Percentiles rank a stretch among this genome's conserved stretches.
Conservation (phyloP, 78 protist genomes). For the Speleostelium caveatum region DNA sequence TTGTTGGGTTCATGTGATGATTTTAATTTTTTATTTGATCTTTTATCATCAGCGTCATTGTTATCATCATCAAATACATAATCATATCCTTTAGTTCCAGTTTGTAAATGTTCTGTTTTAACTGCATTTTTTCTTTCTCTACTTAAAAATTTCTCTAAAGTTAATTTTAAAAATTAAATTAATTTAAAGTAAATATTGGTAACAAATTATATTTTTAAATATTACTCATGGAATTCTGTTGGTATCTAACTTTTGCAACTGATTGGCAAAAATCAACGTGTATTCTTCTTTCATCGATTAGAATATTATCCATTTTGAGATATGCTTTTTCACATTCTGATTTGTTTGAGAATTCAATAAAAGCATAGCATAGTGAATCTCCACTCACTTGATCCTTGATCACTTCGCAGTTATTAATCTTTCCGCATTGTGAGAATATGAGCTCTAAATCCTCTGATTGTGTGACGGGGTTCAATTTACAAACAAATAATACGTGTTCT, state of each 20-base stretch:
- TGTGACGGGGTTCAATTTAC: slow-evolving; percentile 97
- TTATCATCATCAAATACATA: slow-evolving; percentile 43
- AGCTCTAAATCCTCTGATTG: slow-evolving; percentile 94
- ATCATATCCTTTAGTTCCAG: slow-evolving; percentile 66
- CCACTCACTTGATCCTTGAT: slow-evolving; percentile 91
- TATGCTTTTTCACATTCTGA: slow-evolving; percentile 92
- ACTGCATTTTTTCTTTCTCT: background rate
- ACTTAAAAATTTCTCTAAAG: slow-evolving; percentile 13
- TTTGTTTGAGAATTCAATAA: slow-evolving; percentile 93
- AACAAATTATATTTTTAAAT: background rate
- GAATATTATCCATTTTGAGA: slow-evolving; percentile 96
- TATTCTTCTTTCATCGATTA: slow-evolving; percentile 98
- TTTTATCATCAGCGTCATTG: background rate
- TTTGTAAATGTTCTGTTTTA: slow-evolving; percentile 12
- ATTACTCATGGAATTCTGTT: background rate
- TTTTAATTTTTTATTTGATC: background rate
- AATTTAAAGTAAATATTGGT: background rate
- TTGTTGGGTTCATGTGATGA: background rate
- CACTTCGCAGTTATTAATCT: slow-evolving; percentile 86
- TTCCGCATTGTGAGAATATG: slow-evolving; percentile 96
- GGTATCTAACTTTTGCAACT: slow-evolving; percentile 80
- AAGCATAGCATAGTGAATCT: slow-evolving; percentile 95
- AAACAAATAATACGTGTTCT: slow-evolving; percentile 97
- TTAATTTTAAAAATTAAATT: slow-evolving; percentile 2
- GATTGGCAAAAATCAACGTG: slow-evolving; percentile 97